These are phyloP conservation scores for Entonaema liquescens DNA, from an alignment of 495 filamentous ascomycete genomes.

Conservation along the genomic window DNA sequence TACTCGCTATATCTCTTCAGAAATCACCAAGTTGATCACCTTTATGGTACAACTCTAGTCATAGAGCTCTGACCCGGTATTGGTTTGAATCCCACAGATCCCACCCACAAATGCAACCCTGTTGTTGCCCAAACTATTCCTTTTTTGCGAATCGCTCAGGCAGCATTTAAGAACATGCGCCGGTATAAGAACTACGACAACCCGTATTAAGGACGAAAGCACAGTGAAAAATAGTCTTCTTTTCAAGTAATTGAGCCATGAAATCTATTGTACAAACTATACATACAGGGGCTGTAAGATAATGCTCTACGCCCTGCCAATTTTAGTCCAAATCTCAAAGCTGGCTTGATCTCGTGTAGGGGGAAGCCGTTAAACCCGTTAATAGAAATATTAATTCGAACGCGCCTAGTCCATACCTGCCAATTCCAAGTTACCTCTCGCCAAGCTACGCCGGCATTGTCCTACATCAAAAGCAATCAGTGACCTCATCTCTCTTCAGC, in stretches of 20 bases:
- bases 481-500: conserved; percentile 25
- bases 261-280: conserved; percentile 45
- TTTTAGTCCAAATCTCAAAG: conserved; percentile 21
- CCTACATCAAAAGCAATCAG: conserved; percentile 43
- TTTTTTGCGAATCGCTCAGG: conserved; percentile 11
- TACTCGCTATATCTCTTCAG: too few relatives aligned
- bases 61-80: background rate
- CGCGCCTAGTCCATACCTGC: conserved; percentile 34
- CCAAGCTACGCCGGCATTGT: conserved; percentile 40
- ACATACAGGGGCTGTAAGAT: conserved; percentile 32
- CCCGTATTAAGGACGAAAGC: background rate
- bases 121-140: conserved; percentile 34
- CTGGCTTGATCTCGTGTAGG: conserved; percentile 25
- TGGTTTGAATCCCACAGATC: conserved; percentile 49
- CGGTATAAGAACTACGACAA: conserved; percentile 27
- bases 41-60: too few relatives aligned
- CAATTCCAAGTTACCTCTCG: conserved; percentile 40
- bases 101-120: conserved; percentile 24
- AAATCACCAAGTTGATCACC: too few relatives aligned
- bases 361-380: conserved; percentile 32
- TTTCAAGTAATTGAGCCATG: conserved; percentile 7
- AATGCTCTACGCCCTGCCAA: conserved; percentile 22
- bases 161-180: conserved; percentile 22
- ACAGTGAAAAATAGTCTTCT: background rate
- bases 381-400: conserved; percentile 34